Percentiles rank a stretch among this genome's conserved stretches.
Evolutionary conservation across 2,329 filamentous ascomycete genomes (phyloP).

Genomic region (Diaporthe citrichinensis): DNA sequence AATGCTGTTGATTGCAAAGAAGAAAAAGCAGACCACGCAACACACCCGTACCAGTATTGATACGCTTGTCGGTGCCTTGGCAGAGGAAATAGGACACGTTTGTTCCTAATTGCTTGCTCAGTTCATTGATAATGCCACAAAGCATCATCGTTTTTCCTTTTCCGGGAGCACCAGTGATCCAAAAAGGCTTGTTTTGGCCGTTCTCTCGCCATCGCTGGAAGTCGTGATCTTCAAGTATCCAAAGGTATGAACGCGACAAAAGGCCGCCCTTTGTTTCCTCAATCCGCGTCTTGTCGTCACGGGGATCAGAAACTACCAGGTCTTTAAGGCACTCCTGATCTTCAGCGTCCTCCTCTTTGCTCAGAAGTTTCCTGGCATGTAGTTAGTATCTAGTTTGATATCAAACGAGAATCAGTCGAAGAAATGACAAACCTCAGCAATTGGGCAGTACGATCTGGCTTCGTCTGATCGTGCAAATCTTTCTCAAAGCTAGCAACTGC

Average conservation of each 20-base stretch:
- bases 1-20: not conserved
- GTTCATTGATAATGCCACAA: not conserved
- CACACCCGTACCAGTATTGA: not conserved
- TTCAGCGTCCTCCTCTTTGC: not conserved
- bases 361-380: too few species aligned
- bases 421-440: too few species aligned
- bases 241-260: fast-evolving
- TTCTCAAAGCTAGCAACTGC: too few species aligned
- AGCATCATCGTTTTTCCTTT: not conserved
- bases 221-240: not conserved
- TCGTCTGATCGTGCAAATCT: too few species aligned
- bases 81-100: not conserved
- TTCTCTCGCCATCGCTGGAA: not conserved
- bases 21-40: not conserved
- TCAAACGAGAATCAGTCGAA: too few species aligned
- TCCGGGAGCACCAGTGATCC: not conserved
- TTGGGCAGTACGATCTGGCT: too few species aligned
- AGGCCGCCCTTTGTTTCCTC: not conserved
- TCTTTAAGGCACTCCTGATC: not conserved
- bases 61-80: not conserved
- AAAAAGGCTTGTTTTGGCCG: not conserved
- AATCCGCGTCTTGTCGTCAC: not conserved
- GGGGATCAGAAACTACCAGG: not conserved
- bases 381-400: too few species aligned
- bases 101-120: fast-evolving